These are phyloP conservation scores for Kregervanrija pseudodelftensis DNA, from an alignment of 805 yeast species.

Conservation along the genomic window DNA sequence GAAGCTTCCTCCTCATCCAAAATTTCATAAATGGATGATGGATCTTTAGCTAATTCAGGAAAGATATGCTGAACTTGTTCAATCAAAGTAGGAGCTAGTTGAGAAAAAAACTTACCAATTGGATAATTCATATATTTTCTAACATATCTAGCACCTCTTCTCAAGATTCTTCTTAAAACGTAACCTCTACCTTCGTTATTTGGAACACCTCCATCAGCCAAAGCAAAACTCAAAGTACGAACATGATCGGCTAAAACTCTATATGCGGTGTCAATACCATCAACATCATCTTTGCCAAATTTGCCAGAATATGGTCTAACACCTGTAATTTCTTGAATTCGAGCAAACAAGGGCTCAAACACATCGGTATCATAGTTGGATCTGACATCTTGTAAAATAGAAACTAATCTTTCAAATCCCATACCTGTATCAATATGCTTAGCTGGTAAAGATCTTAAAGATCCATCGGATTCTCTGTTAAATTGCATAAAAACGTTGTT, in stretches of 20 bases:
- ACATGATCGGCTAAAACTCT: slow-evolving; percentile 98
- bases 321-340: slow-evolving; percentile 88
- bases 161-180: slow-evolving; percentile 89
- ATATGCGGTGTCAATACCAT: slow-evolving; percentile 96
- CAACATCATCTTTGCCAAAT: slow-evolving; percentile 86
- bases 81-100: slow-evolving; percentile 86
- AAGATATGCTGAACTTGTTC: slow-evolving; percentile 81
- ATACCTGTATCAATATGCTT: slow-evolving; percentile 97
- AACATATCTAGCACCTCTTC: slow-evolving; percentile 97
- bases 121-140: slow-evolving; percentile 95
- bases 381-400: slow-evolving; percentile 81
- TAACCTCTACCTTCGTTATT: slow-evolving; percentile 99
- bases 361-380: slow-evolving; percentile 98
- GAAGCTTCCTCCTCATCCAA: slow-evolving; percentile 94
- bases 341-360: slow-evolving; percentile 78
- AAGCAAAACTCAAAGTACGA: slow-evolving; percentile 91
- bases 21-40: slow-evolving; percentile 75
- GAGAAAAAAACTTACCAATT: slow-evolving; percentile 88
- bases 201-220: slow-evolving; percentile 99
- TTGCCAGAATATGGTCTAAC: slow-evolving; percentile 87
- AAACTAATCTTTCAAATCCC: slow-evolving; percentile 97
- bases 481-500: slow-evolving; percentile 94
- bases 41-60: slow-evolving; percentile 81
- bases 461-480: slow-evolving; percentile 86
- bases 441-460: slow-evolving; percentile 79